Conservation (phyloP, 768 basidiomycete species). For the Leccinum olivaceopallidum region DNA sequence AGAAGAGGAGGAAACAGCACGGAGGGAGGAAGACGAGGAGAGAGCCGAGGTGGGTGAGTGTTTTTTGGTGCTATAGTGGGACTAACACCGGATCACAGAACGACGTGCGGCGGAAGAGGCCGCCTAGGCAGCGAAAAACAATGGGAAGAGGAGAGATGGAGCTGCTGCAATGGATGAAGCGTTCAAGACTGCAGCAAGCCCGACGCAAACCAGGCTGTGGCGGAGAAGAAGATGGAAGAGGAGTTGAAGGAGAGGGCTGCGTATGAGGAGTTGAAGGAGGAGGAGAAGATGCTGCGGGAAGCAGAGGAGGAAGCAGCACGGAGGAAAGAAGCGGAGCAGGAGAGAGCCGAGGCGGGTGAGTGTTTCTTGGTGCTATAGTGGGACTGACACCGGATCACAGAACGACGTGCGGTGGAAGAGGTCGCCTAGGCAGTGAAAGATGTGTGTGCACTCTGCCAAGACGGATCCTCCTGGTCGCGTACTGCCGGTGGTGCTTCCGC, state of each 20-base stretch:
- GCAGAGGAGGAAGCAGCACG: conserved; percentile 12
- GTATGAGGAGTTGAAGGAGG: conserved; percentile 59
- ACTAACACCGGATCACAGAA: conserved; percentile 35
- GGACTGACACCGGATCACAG: conserved; percentile 28
- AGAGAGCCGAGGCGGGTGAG: conserved; percentile 51
- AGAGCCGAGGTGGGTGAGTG: conserved; percentile 50
- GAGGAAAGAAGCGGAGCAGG: conserved; percentile 34
- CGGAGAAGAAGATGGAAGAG: conserved; percentile 54
- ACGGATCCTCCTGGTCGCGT: too few relatives aligned
- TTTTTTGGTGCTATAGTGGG: too few relatives aligned
- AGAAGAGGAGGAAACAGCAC: conserved; percentile 15
- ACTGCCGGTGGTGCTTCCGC: neutral
- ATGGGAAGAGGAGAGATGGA: conserved; percentile 58
- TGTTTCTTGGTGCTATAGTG: neutral
- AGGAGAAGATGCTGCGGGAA: conserved; percentile 36
- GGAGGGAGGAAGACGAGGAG: conserved; percentile 29
- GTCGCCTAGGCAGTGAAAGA: conserved; percentile 54
- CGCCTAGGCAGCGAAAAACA: conserved; percentile 50
- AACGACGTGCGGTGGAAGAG: conserved; percentile 58
- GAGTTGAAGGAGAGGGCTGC: conserved; percentile 51
- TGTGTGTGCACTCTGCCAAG: too few relatives aligned
- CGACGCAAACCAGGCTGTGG: conserved; percentile 6
- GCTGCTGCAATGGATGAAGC: conserved; percentile 54
- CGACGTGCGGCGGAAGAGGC: conserved; percentile 59
- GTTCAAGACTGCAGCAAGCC: conserved; percentile 52